Percentiles rank a stretch among this genome's conserved stretches.
Evolutionary conservation across 2,329 filamentous ascomycete species (phyloP).

Genomic region (Pyrenophora tritici-repentis): DNA sequence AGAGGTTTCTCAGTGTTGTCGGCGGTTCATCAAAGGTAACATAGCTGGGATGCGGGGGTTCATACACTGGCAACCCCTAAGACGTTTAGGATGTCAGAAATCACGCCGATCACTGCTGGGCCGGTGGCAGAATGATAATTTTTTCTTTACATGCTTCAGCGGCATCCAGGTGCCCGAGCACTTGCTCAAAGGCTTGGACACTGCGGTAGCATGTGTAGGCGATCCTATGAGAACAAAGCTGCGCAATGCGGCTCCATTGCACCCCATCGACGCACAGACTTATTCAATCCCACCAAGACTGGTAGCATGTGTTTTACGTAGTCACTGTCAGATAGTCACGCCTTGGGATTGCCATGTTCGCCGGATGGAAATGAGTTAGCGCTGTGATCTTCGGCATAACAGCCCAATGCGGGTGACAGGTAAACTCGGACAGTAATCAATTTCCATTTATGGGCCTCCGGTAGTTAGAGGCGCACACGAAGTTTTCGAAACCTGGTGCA

Average conservation of each 20-base stretch:
- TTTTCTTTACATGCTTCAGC: conserved; percentile 24
- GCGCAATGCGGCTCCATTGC: conserved; percentile 13
- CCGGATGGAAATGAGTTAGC: conserved; percentile 10
- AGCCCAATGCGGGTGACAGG: conserved; percentile 13
- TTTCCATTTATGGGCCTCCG: conserved; percentile 6
- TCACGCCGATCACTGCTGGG: conserved; percentile 22
- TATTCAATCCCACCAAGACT: neutral
- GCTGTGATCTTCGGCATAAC: conserved; percentile 15
- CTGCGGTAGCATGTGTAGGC: conserved; percentile 6
- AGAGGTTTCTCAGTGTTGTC: conserved; percentile 19
- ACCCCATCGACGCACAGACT: conserved; percentile 6
- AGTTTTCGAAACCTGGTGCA: conserved; percentile 16
- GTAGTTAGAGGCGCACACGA: conserved; percentile 13
- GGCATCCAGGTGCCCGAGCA: conserved; percentile 21
- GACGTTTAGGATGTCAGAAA: conserved; percentile 15
- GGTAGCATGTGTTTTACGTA: conserved; percentile 4
- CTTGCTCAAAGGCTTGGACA: conserved; percentile 19
- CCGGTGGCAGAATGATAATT: conserved; percentile 25
- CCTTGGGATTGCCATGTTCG: conserved; percentile 15
- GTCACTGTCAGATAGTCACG: neutral
- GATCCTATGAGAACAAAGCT: conserved; percentile 13
- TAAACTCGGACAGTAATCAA: conserved; percentile 13
- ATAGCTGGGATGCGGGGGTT: conserved; percentile 20
- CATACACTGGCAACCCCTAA: conserved; percentile 19
- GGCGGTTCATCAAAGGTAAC: conserved; percentile 28